Evolutionary conservation across 495 filamentous ascomycete species (phyloP).

Genomic region (Aspergillus biplanus): DNA sequence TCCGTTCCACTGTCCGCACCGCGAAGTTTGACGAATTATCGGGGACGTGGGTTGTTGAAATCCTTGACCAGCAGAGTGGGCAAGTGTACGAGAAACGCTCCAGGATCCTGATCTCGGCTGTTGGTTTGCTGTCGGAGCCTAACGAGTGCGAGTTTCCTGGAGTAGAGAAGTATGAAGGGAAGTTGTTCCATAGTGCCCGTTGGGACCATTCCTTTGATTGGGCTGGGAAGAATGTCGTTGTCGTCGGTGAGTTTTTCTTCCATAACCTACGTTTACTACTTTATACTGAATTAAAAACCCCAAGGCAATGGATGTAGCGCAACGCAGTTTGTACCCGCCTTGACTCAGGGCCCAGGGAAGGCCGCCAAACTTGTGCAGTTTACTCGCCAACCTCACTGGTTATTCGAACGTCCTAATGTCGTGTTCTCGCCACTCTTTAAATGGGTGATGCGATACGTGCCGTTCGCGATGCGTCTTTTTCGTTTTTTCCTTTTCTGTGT

Average conservation of each 20-base stretch:
- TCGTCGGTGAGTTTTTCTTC: conserved; percentile 46
- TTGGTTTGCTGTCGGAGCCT: conserved; percentile 49
- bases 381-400: no score
- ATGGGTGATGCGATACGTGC: no score
- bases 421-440: no score
- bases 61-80: conserved; percentile 39
- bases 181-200: conserved; percentile 59
- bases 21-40: conserved; percentile 39
- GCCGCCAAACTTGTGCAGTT: conserved; percentile 41
- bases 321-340: conserved; percentile 45
- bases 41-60: conserved; percentile 47
- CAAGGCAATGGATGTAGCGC: conserved; percentile 46
- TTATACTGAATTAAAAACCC: not conserved
- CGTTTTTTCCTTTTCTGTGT: no score
- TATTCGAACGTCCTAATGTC: no score
- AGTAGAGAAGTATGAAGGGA: conserved; percentile 50
- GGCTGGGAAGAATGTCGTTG: conserved; percentile 55
- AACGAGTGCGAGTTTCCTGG: conserved; percentile 52
- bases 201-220: conserved; percentile 62
- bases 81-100: conserved; percentile 30
- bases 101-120: conserved; percentile 51
- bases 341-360: conserved; percentile 29
- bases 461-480: no score
- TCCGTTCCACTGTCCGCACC: conserved; percentile 43
- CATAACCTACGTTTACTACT: conserved; percentile 6